Base-by-base conservation (phyloP, 805 yeast genomes). In the Lipomyces kockii region DNA sequence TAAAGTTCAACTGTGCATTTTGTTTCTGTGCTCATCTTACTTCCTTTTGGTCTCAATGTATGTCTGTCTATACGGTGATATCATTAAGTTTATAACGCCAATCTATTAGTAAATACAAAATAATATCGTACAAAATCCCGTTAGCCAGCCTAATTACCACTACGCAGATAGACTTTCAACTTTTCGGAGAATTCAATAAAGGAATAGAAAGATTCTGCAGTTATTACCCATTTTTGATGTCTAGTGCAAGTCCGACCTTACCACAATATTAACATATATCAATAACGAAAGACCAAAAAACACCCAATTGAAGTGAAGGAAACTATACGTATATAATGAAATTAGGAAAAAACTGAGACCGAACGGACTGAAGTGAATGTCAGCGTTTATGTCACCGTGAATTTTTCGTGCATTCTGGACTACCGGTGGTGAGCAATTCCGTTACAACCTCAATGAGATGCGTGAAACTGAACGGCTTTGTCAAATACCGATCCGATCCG, bases 401-500 rank as follows among this genome's bases (percentile, higher is more conserved):
- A 2, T 43, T 43, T 4, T 43, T 43, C 27, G 27, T 25, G 20
- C 20, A 6, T 43, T 6, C 49, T n/a, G n/a, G 49, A n/a, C 22
- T 43, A 8, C 22, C 25, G 49, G 49, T 2, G 20, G 51, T 25
- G 17, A 62, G 55, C 32, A 63, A 53, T 54, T 65, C 71, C 25
- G 64, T 65, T 1, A 68, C 66, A 14, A 67, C 55, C 37, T 66
- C 68, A 27, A 68, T 57, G 34, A 68, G 58, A n/a, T 63, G 61
- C 2, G 64, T 43, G 60, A 68, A 68, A 43, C 58, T 63, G 61
- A 68, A 68, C 11, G 71, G 71, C 51, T 68, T 68, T 4, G 71
- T 66, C 29, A 68, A 59, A 49, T 68, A 68, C 22, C 71, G 57
- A 57, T 68, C 71, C 57, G 71, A 68, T 25, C 71, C 71, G n/a